Percentiles rank a stretch among this genome's conserved stretches.
phyloP scores from a whole-genome alignment of 371 early-diverging fungal genomes.

The Mucor indicus region DNA sequence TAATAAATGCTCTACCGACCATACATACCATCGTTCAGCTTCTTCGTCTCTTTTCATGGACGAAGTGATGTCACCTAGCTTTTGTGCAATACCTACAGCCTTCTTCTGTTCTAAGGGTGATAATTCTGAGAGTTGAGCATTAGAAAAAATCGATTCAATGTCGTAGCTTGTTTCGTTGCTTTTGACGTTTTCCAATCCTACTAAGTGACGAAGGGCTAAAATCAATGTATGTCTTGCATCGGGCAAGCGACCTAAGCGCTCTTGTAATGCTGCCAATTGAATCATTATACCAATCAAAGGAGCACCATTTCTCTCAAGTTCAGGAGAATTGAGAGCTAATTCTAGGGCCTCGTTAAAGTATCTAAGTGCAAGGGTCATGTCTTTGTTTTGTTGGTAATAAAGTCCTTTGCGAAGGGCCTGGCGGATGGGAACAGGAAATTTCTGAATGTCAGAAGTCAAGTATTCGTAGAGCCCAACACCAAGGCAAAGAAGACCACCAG shows the following conservation, averaged over 20 bases:
- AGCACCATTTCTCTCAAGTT: slow-evolving; percentile 47
- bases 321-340: slow-evolving; percentile 44
- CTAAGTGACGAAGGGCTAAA: slow-evolving; percentile 43
- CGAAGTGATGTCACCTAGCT: slow-evolving; percentile 55
- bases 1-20: slow-evolving; percentile 61
- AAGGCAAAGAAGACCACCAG: slow-evolving; percentile 40
- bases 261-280: slow-evolving; percentile 52
- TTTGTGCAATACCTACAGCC: slow-evolving; percentile 56
- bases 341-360: slow-evolving; percentile 52
- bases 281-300: slow-evolving; percentile 66
- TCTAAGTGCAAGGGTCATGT: slow-evolving; percentile 40
- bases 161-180: background rate
- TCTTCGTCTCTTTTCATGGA: slow-evolving; percentile 46
- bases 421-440: slow-evolving; percentile 54
- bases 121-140: slow-evolving; percentile 1
- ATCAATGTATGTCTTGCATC: slow-evolving; percentile 55
- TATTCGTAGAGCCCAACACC: slow-evolving; percentile 54
- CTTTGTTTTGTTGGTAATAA: slow-evolving; percentile 56
- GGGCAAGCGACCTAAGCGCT: slow-evolving; percentile 42
- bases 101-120: slow-evolving; percentile 37
- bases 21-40: slow-evolving; percentile 60
- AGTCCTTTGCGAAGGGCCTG: slow-evolving; percentile 58
- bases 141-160: background rate
- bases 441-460: slow-evolving; percentile 55
- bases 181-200: slow-evolving; percentile 13